Evolutionary conservation across 1,139 yeast species (phyloP).

Genomic region (Blastobotrys capitulatus): DNA sequence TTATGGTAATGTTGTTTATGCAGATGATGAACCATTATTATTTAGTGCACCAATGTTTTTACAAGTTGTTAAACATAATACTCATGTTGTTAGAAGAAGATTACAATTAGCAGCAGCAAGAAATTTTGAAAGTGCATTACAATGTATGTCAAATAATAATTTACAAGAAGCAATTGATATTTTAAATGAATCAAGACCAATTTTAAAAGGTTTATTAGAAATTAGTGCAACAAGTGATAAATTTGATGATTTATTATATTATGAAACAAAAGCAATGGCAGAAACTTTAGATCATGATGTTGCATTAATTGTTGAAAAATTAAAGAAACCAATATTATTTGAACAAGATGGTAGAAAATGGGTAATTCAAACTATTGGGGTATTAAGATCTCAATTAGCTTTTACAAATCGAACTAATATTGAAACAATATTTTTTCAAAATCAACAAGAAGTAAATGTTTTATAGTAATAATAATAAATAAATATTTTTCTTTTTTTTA

Average conservation of each 20-base stretch:
- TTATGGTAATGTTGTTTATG: constrained; percentile 17
- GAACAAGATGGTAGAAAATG: constrained; percentile 24
- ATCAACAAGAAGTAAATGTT: constrained; percentile 8
- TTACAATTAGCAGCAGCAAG: constrained; percentile 24
- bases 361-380: constrained; percentile 25
- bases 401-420: constrained; percentile 22
- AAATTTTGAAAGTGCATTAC: constrained; percentile 19
- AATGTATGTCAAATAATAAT: constrained; percentile 6
- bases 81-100: constrained; percentile 22
- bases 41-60: constrained; percentile 15
- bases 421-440: constrained; percentile 19
- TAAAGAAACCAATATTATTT: constrained; percentile 18
- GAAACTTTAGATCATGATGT: constrained; percentile 19
- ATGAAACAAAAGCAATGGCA: constrained; percentile 15
- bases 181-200: constrained; percentile 13
- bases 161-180: constrained; percentile 12
- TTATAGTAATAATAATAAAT: neutral
- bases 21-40: constrained; percentile 4
- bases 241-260: constrained; percentile 13
- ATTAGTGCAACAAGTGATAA: constrained; percentile 6
- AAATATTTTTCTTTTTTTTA: neutral
- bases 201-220: constrained; percentile 16
- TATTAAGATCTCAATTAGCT: constrained; percentile 22
- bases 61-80: constrained; percentile 17
- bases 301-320: constrained; percentile 14